Base-by-base conservation (phyloP, 495 filamentous ascomycete species). In the Evernia prunastri region DNA sequence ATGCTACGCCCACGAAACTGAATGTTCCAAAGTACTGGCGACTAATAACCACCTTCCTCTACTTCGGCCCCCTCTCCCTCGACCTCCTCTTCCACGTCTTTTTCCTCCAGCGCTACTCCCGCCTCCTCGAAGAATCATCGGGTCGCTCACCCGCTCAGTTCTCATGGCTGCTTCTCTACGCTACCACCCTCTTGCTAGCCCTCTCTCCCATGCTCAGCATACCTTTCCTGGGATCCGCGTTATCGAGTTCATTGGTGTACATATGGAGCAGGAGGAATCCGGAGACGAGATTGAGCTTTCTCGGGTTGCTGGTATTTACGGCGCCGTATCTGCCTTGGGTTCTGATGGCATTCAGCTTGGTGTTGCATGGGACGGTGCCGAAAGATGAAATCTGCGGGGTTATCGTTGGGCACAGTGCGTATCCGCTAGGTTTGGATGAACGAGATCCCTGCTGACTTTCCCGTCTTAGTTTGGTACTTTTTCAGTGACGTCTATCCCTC, bases 41-140 rank as follows among this genome's bases (percentile, higher is more conserved):
- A 33, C 80, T 98, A 3, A 65, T 97, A 23, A 92, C 92, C 17
- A 96, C 95, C 4, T 98, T 98, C 76, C 84, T 96, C 67, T 98
- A 97, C 78, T 97, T 97, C 74, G 95, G 95, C 27, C 91, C 92
- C 15, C 84, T 98, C 59, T 91, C 87, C 49, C 86, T 98, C 69
- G 94, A 98, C 75, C 86, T 98, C 31, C 83, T 97, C 70, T 97
- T 97, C 83, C 95, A 98, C 72, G 89, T 98, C 76, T 98, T 97
- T 82, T 98, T 98, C 81, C 85, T 97, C 53, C 91, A 96, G 71
- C 91, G 94, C 33, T 98, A 98, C 78, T 91, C 92, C 15, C 90
- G 95, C 45, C 87, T 97, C 36, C 86, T 98, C 43, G 94, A 98
- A 76, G 94, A 97, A 76, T 91, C 90, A 0, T 91, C 91, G 51